Base-by-base conservation (phyloP, 139 green algal genomes). In the Coccomyxa sp. region DNA sequence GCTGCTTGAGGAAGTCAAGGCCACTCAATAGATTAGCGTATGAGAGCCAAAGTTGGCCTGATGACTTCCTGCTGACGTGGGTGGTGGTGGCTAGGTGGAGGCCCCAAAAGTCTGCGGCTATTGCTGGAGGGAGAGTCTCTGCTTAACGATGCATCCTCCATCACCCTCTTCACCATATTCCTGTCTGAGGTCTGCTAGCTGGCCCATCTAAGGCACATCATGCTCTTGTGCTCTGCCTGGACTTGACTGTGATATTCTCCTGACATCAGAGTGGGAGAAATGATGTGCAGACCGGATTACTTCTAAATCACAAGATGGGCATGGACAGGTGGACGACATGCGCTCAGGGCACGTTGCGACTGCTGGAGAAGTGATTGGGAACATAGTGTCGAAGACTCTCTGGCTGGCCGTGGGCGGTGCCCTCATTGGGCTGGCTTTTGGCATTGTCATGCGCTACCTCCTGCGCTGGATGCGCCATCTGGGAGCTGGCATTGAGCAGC, bases 121-220 rank as follows among this genome's bases (percentile, higher is more conserved):
- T 79, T 98, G 31, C 86, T 98, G 77, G 94, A 98, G 87, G 92
- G 93, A 0, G 95, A 98, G 91, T 92, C 87, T 0, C 88, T 97
- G 63, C 93, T 97, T 85, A 97, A 97, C 79, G 94, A 97, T 76
- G 94, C 94, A 0, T 90, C 88, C 3, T 91, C 86, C 76, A 92
- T 97, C 68, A 93, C 95, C 11, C 87, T 98, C 51, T 98, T 97
- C 83, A 88, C 93, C 81, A 91, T 96, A 57, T 95, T 95, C 88
- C 77, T 91, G 51, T 67, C 88, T 17, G 67, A 91, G 16, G 82
- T 95, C 38, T 51, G 38, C 38, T 51, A 7, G 38, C 38, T 51
- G 38, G 38, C 38, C 38, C 38, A 51, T 51, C 38, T 51, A 7
- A 51, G 7, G 38, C 38, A 51, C 38, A 51, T 51, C 38, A 51